These are phyloP conservation scores for Cercospora sp. DNA, from an alignment of 2,329 filamentous ascomycete genomes.

Conservation along the genomic window DNA sequence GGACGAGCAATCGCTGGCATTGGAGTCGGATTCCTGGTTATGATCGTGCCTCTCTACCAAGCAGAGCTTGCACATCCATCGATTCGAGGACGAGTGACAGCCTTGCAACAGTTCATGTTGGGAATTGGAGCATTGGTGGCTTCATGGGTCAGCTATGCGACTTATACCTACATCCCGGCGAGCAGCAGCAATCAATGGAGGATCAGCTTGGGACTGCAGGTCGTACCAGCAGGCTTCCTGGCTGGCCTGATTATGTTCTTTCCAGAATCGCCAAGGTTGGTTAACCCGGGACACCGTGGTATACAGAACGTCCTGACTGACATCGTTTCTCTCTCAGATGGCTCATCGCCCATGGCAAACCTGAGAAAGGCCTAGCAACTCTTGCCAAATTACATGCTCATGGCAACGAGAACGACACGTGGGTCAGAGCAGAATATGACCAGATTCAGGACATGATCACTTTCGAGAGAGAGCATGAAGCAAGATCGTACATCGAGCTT, in stretches of 20 bases:
- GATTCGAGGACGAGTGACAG: constrained; percentile 74
- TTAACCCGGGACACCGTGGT: neutral
- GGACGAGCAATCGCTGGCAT: constrained; percentile 53
- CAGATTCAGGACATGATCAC: constrained; percentile 69
- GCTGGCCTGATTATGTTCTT: constrained; percentile 69
- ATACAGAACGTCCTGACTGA: constrained; percentile 28
- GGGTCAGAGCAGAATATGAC: constrained; percentile 71
- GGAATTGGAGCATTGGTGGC: constrained; percentile 73
- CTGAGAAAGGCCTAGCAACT: constrained; percentile 64
- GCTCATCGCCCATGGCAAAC: constrained; percentile 71
- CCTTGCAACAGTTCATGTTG: constrained; percentile 80
- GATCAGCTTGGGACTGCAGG: constrained; percentile 67
- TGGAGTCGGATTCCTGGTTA: constrained; percentile 62
- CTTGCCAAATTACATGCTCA: constrained; percentile 70
- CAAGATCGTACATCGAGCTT: constrained; percentile 69
- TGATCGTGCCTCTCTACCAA: constrained; percentile 73
- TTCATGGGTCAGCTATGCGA: constrained; percentile 70
- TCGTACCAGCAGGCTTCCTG: constrained; percentile 65
- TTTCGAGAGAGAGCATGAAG: constrained; percentile 65
- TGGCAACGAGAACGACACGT: constrained; percentile 65
- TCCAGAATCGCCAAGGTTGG: constrained; percentile 58
- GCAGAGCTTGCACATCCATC: constrained; percentile 76
- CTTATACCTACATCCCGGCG: constrained; percentile 53
- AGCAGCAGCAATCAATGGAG: constrained; percentile 60
- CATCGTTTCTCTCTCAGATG: constrained; percentile 47